phyloP scores from a whole-genome alignment of 192 early-diverging fungal genomes.

The Coemansia sp. region DNA sequence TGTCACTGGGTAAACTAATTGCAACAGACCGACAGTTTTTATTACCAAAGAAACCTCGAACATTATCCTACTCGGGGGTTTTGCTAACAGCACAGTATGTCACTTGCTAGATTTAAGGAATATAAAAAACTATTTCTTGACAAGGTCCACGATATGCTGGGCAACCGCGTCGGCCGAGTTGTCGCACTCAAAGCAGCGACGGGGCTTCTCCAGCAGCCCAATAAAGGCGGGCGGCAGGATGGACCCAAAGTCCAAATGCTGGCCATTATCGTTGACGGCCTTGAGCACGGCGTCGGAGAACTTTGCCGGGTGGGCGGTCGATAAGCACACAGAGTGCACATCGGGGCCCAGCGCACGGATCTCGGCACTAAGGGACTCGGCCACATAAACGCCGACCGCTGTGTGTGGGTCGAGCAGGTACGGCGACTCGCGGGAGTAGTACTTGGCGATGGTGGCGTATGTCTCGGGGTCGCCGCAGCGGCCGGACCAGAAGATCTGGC shows the following conservation, averaged over 20 bases:
- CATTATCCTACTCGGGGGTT: no score
- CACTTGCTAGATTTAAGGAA: no score
- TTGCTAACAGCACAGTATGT: no score
- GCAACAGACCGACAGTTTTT: no score
- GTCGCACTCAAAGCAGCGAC: slow-evolving; percentile 54
- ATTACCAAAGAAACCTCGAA: no score
- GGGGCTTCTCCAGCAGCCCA: slow-evolving; percentile 68
- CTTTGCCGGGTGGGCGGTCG: slow-evolving; percentile 96
- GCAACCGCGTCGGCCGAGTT: slow-evolving; percentile 50
- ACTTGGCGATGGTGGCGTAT: slow-evolving; percentile 72
- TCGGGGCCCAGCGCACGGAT: slow-evolving; percentile 10
- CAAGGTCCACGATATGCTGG: slow-evolving; percentile 20
- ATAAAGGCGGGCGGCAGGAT: slow-evolving; percentile 69
- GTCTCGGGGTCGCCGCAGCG: slow-evolving; percentile 75
- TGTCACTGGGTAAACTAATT: no score
- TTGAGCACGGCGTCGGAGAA: slow-evolving; percentile 88
- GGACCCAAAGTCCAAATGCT: slow-evolving; percentile 55
- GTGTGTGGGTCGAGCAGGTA: slow-evolving; percentile 97
- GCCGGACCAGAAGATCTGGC: slow-evolving; percentile 70
- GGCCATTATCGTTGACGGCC: slow-evolving; percentile 57
- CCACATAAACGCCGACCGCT: slow-evolving; percentile 88
- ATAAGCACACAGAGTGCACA: slow-evolving; percentile 60
- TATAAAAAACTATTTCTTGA: neutral
- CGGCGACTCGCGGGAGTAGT: slow-evolving; percentile 47
- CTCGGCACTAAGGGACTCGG: slow-evolving; percentile 55